phyloP scores from a whole-genome alignment of 2,329 filamentous ascomycete species.

The Acarospora socialis region DNA sequence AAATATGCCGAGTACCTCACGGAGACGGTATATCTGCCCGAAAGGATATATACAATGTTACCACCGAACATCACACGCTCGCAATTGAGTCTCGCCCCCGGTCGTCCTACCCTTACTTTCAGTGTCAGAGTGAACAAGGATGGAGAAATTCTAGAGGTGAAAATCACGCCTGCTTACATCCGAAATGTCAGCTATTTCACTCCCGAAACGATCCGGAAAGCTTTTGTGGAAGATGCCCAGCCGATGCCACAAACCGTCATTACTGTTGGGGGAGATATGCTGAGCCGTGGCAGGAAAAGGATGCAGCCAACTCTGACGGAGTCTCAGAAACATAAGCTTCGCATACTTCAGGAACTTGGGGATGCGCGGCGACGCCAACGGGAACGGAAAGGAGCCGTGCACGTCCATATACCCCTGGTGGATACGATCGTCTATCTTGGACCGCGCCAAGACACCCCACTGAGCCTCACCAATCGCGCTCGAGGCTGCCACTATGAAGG shows the following conservation, averaged over 20 bases:
- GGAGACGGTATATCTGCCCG: slow-evolving; percentile 39
- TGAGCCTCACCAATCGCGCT: too few relatives aligned
- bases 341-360: slow-evolving; percentile 14
- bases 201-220: slow-evolving; percentile 24
- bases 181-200: slow-evolving; percentile 42
- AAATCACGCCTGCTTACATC: slow-evolving; percentile 38
- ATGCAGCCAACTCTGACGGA: slow-evolving; percentile 19
- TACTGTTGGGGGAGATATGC: slow-evolving; percentile 23
- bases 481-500: slow-evolving; percentile 24
- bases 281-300: slow-evolving; percentile 13
- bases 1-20: slow-evolving; percentile 41
- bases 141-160: slow-evolving; percentile 40
- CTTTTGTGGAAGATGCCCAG: neutral
- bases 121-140: slow-evolving; percentile 39
- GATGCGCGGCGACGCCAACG: slow-evolving; percentile 5
- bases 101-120: slow-evolving; percentile 46
- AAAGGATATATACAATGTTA: slow-evolving; percentile 43
- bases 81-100: slow-evolving; percentile 38
- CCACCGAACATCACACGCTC: slow-evolving; percentile 33
- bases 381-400: neutral
- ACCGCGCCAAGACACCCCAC: too few relatives aligned
- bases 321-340: slow-evolving; percentile 20
- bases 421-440: too few relatives aligned
- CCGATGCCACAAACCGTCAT: slow-evolving; percentile 1
- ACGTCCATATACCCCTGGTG: too few relatives aligned